These are phyloP conservation scores for Scedosporium aurantiacum DNA, from an alignment of 2,329 filamentous ascomycete genomes.

Conservation along the genomic window DNA sequence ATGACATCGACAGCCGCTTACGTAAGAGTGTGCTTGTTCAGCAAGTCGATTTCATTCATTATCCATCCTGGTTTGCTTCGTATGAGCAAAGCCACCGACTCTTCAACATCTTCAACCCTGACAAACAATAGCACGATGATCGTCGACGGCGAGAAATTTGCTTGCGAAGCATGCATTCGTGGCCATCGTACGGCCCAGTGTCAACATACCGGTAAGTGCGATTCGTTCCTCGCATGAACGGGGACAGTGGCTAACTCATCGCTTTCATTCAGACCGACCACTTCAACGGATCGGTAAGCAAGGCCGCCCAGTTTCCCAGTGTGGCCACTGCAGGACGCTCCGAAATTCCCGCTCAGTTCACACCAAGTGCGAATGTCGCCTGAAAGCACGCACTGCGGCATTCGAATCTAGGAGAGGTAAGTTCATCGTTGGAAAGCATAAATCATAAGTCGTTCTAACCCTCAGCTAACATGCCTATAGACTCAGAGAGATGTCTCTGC, in stretches of 20 bases:
- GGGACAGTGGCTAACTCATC: not conserved
- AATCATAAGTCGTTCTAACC: too few species aligned
- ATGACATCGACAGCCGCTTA: too few species aligned
- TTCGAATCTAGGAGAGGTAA: not conserved
- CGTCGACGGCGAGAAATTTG: slow-evolving; percentile 93
- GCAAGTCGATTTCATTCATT: too few species aligned
- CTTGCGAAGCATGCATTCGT: slow-evolving; percentile 95
- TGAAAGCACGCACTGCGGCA: not conserved
- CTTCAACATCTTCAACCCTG: not conserved
- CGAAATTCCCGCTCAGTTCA: slow-evolving; percentile 93
- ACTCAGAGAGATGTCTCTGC: too few species aligned
- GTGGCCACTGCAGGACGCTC: slow-evolving; percentile 88
- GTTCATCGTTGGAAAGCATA: too few species aligned
- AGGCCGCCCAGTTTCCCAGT: slow-evolving; percentile 94
- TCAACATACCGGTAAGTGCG: slow-evolving; percentile 75
- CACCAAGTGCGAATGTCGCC: slow-evolving; percentile 81
- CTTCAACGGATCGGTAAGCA: slow-evolving; percentile 95
- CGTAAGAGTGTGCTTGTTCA: too few species aligned
- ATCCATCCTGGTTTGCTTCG: too few species aligned
- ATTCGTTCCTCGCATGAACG: not conserved
- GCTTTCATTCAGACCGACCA: slow-evolving; percentile 58
- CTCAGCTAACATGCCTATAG: too few species aligned
- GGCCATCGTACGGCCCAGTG: slow-evolving; percentile 98
- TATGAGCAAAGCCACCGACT: too few species aligned
- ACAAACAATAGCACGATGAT: slow-evolving; percentile 45